Conservation (phyloP, 73 alveolate species). For the Symbiodinium pilosum region DNA sequence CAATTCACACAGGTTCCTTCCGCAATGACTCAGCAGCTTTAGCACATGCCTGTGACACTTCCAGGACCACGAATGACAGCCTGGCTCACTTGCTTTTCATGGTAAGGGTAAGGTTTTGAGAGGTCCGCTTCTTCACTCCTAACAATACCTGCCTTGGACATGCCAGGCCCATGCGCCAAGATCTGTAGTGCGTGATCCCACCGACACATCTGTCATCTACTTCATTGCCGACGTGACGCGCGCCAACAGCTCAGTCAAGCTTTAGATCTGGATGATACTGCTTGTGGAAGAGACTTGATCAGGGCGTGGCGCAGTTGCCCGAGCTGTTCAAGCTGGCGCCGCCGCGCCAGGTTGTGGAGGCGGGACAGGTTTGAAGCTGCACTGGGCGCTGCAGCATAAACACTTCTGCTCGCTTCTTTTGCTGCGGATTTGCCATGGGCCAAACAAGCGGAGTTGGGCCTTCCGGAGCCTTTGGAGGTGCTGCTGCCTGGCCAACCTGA, state of each 20-base stretch:
- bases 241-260: not conserved
- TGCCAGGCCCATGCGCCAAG: not conserved
- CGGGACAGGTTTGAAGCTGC: not conserved
- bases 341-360: not conserved
- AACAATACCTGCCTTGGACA: not conserved
- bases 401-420: too few species aligned
- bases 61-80: not conserved
- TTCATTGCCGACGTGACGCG: not conserved
- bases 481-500: not conserved
- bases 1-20: too few species aligned
- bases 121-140: too few species aligned
- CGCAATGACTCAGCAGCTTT: not conserved
- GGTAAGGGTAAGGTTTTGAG: too few species aligned
- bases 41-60: not conserved
- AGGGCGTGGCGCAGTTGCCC: not conserved
- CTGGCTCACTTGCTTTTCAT: not conserved
- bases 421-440: too few species aligned
- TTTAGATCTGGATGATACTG: not conserved
- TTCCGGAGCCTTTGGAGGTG: not conserved
- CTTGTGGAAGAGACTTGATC: not conserved
- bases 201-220: not conserved
- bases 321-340: slow-evolving; percentile 11
- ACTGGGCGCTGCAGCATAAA: too few species aligned
- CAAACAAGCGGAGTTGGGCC: too few species aligned
- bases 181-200: not conserved